Evolutionary conservation across 1,284 basidiomycete species (phyloP).

Genomic region (Trichosporon sp.): DNA sequence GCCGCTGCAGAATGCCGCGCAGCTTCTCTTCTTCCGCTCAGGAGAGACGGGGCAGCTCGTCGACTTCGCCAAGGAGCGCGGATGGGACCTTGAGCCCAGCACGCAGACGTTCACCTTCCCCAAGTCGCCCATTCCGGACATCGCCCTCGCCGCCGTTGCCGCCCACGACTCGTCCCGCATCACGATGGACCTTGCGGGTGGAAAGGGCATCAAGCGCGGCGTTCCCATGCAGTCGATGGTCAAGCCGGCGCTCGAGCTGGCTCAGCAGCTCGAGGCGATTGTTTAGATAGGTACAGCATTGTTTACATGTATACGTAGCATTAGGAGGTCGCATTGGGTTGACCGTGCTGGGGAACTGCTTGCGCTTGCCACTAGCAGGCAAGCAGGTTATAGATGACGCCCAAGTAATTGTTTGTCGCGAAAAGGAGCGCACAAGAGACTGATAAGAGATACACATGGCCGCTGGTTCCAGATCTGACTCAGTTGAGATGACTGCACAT

Average conservation of each 20-base stretch:
- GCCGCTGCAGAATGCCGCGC: constrained; percentile 41
- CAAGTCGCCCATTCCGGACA: constrained; percentile 23
- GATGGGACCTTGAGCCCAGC: constrained; percentile 43
- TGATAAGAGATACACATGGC: too few relatives aligned
- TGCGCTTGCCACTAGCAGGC: too few relatives aligned
- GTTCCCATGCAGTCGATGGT: constrained; percentile 43
- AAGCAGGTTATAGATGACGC: too few relatives aligned
- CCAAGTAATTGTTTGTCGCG: too few relatives aligned
- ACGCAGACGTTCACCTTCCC: constrained; percentile 36
- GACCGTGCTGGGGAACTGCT: too few relatives aligned
- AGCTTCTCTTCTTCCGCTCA: constrained; percentile 45
- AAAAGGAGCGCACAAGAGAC: too few relatives aligned
- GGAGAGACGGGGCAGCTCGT: constrained; percentile 38
- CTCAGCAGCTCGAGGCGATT: constrained; percentile 47
- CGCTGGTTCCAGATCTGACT: too few relatives aligned
- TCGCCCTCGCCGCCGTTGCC: constrained; percentile 20
- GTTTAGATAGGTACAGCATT: constrained; percentile 29
- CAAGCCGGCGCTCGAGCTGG: constrained; percentile 42
- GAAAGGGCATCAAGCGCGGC: constrained; percentile 33
- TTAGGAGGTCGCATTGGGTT: not conserved
- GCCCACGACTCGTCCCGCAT: constrained; percentile 21
- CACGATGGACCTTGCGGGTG: constrained; percentile 20
- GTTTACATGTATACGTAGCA: constrained; percentile 22
- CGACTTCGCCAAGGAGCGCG: constrained; percentile 38
- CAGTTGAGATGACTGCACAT: too few relatives aligned